phyloP scores from a whole-genome alignment of 768 basidiomycete genomes.

The Boletellus ananas region DNA sequence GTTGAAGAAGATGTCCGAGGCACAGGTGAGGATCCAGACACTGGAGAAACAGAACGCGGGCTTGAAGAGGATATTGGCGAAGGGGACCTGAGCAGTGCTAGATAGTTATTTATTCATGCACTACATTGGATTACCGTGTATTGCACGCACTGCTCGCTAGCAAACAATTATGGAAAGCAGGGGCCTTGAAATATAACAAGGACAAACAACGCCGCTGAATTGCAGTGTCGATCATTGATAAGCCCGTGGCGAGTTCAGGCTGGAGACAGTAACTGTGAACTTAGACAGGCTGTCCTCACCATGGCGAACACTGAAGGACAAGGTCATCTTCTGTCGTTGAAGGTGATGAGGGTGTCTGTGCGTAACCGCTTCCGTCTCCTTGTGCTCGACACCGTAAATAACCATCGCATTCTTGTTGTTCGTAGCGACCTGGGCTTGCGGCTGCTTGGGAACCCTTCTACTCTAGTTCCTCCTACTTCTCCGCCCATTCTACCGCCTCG shows the following conservation, averaged over 20 bases:
- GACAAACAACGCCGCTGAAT: slow-evolving; percentile 17
- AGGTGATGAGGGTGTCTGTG: slow-evolving; percentile 87
- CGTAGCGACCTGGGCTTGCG: slow-evolving; percentile 68
- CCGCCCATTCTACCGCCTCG: slow-evolving; percentile 75
- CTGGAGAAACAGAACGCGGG: slow-evolving; percentile 70
- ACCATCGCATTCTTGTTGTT: neutral
- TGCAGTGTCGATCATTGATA: neutral
- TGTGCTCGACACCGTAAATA: neutral
- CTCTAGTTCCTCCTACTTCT: slow-evolving; percentile 77
- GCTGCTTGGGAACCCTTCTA: slow-evolving; percentile 85
- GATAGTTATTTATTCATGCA: neutral
- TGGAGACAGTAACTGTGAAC: neutral
- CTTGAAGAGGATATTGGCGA: slow-evolving; percentile 57
- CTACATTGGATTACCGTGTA: no score
- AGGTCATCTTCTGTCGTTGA: slow-evolving; percentile 68
- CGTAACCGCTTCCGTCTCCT: slow-evolving; percentile 31
- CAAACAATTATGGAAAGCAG: slow-evolving; percentile 8
- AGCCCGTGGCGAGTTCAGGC: neutral
- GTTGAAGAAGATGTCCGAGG: slow-evolving; percentile 68
- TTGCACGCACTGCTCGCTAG: no score
- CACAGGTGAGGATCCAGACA: slow-evolving; percentile 61
- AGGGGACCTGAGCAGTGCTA: slow-evolving; percentile 25
- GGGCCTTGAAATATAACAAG: slow-evolving; percentile 21
- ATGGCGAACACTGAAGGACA: slow-evolving; percentile 46
- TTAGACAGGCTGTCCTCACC: neutral